These are phyloP conservation scores for Lentinula raphanica DNA, from an alignment of 768 basidiomycete genomes.

Conservation along the genomic window DNA sequence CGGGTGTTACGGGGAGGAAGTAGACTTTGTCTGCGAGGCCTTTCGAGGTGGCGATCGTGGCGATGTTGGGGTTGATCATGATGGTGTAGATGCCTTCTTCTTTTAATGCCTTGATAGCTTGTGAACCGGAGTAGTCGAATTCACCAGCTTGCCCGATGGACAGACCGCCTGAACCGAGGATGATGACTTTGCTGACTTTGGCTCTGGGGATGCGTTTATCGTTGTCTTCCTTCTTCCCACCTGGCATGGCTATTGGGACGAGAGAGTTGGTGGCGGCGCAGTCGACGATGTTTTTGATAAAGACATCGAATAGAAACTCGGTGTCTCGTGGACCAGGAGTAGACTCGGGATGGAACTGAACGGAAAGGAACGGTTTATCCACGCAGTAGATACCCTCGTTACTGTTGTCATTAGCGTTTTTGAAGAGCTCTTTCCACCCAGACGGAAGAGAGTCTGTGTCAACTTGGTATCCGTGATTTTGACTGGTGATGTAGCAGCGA, in stretches of 20 bases:
- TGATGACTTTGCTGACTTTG: slow-evolving; percentile 88
- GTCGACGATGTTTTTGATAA: slow-evolving; percentile 82
- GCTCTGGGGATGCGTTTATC: slow-evolving; percentile 63
- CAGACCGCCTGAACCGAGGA: slow-evolving; percentile 94
- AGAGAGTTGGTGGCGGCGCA: slow-evolving; percentile 54
- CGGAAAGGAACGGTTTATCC: slow-evolving; percentile 93
- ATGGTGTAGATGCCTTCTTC: slow-evolving; percentile 99
- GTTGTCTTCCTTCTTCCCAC: slow-evolving; percentile 81
- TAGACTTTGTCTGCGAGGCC: slow-evolving; percentile 99
- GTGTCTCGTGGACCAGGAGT: slow-evolving; percentile 96
- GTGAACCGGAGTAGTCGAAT: slow-evolving; percentile 99
- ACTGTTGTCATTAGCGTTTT: slow-evolving; percentile 94
- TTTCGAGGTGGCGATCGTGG: slow-evolving; percentile 95
- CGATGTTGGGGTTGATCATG: slow-evolving; percentile 98
- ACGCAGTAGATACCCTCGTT: slow-evolving; percentile 97
- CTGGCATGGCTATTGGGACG: slow-evolving; percentile 63
- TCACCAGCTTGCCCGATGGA: slow-evolving; percentile 99
- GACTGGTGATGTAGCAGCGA: slow-evolving; percentile 97
- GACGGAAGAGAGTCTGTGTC: slow-evolving; percentile 69
- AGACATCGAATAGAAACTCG: slow-evolving; percentile 97
- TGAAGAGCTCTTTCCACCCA: slow-evolving; percentile 93
- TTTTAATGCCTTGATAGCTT: slow-evolving; percentile 98
- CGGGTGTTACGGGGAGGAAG: slow-evolving; percentile 97
- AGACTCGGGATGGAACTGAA: slow-evolving; percentile 98
- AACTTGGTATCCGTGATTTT: slow-evolving; percentile 98